These are phyloP conservation scores for Aspergillus sp. DNA, from an alignment of 2,329 filamentous ascomycete genomes.

Conservation along the genomic window DNA sequence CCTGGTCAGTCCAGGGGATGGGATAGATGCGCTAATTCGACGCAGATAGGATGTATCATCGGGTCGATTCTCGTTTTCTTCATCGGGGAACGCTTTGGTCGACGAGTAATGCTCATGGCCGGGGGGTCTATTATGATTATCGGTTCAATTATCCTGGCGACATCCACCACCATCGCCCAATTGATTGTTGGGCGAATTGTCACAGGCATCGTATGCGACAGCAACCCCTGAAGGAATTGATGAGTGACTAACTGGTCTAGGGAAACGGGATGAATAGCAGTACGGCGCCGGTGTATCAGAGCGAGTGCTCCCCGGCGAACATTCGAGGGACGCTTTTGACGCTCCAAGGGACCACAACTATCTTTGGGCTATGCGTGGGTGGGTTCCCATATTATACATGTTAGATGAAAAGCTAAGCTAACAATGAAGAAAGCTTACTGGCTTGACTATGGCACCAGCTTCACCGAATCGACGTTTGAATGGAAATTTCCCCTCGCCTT, in stretches of 20 bases:
- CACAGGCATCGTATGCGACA: conserved; percentile 28
- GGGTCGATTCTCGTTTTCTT: conserved; percentile 29
- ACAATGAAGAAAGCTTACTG: conserved; percentile 2
- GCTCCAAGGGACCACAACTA: conserved; percentile 20
- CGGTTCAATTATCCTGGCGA: conserved; percentile 23
- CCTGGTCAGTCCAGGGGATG: too few relatives aligned
- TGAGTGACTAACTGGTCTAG: too few relatives aligned
- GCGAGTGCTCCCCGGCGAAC: conserved; percentile 20
- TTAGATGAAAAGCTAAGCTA: too few relatives aligned
- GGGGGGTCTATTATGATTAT: conserved; percentile 32
- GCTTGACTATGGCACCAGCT: conserved; percentile 37
- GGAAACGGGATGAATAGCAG: conserved; percentile 20
- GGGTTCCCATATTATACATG: too few relatives aligned
- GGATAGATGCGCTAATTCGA: too few relatives aligned
- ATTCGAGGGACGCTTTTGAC: conserved; percentile 19
- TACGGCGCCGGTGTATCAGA: conserved; percentile 22
- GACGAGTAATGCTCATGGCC: conserved; percentile 35
- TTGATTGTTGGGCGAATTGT: conserved; percentile 43
- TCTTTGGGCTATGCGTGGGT: conserved; percentile 10
- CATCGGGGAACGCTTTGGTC: conserved; percentile 37
- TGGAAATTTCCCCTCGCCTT: conserved; percentile 25
- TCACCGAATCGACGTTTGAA: conserved; percentile 26
- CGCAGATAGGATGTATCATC: conserved; percentile 22
- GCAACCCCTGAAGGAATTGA: too few relatives aligned
- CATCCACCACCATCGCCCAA: conserved; percentile 35